Percentiles rank a stretch among this genome's conserved stretches.
These are phyloP conservation scores for Orbilia ellipsospora DNA, from an alignment of 2,329 filamentous ascomycete genomes.

Conservation along the genomic window DNA sequence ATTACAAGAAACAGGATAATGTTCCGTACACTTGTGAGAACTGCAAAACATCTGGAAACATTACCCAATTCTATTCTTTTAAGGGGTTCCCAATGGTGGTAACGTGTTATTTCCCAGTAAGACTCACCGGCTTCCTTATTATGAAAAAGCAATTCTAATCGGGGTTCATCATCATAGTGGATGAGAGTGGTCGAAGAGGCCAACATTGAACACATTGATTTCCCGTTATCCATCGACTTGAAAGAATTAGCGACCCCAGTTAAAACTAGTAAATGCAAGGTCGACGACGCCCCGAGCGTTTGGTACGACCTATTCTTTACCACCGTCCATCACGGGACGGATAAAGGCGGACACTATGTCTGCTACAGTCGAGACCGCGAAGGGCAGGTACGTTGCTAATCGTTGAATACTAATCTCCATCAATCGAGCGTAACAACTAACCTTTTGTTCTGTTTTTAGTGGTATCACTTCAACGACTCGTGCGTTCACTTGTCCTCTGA, in stretches of 20 bases:
- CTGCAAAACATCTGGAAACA: slow-evolving; percentile 40
- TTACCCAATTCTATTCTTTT: slow-evolving; percentile 47
- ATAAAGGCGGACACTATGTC: slow-evolving; percentile 49
- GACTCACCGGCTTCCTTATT: neutral
- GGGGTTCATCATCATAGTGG: slow-evolving; percentile 15
- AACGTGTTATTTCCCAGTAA: slow-evolving; percentile 50
- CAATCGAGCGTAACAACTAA: neutral
- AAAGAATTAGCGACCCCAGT: slow-evolving; percentile 42
- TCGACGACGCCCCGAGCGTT: slow-evolving; percentile 45
- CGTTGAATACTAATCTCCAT: neutral
- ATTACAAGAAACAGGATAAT: slow-evolving; percentile 48
- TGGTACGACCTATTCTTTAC: slow-evolving; percentile 54
- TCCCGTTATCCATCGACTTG: slow-evolving; percentile 45
- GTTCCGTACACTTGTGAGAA: slow-evolving; percentile 39
- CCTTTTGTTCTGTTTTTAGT: slow-evolving; percentile 16
- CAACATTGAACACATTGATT: slow-evolving; percentile 43
- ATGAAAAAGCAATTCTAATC: neutral
- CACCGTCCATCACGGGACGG: slow-evolving; percentile 46
- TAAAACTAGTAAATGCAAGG: slow-evolving; percentile 27
- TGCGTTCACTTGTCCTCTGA: slow-evolving; percentile 36
- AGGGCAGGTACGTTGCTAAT: slow-evolving; percentile 26
- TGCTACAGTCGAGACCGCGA: slow-evolving; percentile 51
- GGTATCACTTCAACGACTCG: slow-evolving; percentile 51
- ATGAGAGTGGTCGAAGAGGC: slow-evolving; percentile 46
- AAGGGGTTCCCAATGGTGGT: slow-evolving; percentile 52